Conservation (phyloP, 805 yeast species). For the Barnettozyma californica region DNA sequence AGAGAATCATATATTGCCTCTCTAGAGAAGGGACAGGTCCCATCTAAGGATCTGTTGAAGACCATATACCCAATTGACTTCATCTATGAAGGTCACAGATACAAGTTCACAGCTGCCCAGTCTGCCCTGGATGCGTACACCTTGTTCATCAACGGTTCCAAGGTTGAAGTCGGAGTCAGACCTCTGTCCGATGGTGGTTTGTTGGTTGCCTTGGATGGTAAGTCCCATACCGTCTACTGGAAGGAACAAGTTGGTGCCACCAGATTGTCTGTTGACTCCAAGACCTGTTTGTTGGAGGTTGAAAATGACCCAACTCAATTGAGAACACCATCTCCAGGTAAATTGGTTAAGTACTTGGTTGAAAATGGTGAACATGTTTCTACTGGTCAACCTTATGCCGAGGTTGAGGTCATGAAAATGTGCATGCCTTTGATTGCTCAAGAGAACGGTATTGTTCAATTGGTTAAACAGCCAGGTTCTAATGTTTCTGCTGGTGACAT, state of each 20-base stretch:
- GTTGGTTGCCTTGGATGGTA: constrained; percentile 82
- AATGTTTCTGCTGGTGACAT: constrained; percentile 95
- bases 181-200: constrained; percentile 94
- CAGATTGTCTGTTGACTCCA: constrained; percentile 89
- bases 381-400: constrained; percentile 94
- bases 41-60: constrained; percentile 71
- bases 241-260: constrained; percentile 96
- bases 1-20: constrained; percentile 63
- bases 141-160: constrained; percentile 88
- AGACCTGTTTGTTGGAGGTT: constrained; percentile 87
- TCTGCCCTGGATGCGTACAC: constrained; percentile 83
- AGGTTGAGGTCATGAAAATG: constrained; percentile 99
- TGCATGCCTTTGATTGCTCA: constrained; percentile 94
- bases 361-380: constrained; percentile 91
- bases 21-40: constrained; percentile 95
- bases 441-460: constrained; percentile 89
- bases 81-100: constrained; percentile 89
- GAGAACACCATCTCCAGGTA: constrained; percentile 99
- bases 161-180: constrained; percentile 81
- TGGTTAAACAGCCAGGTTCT: constrained; percentile 97
- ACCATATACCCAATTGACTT: constrained; percentile 91
- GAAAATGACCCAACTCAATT: constrained; percentile 98
- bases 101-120: constrained; percentile 93
- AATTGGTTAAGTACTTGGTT: constrained; percentile 85
- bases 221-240: constrained; percentile 94